These are phyloP conservation scores for Nymphaea colorata DNA, from an alignment of 164 flowering plant species.

Conservation along the genomic window DNA sequence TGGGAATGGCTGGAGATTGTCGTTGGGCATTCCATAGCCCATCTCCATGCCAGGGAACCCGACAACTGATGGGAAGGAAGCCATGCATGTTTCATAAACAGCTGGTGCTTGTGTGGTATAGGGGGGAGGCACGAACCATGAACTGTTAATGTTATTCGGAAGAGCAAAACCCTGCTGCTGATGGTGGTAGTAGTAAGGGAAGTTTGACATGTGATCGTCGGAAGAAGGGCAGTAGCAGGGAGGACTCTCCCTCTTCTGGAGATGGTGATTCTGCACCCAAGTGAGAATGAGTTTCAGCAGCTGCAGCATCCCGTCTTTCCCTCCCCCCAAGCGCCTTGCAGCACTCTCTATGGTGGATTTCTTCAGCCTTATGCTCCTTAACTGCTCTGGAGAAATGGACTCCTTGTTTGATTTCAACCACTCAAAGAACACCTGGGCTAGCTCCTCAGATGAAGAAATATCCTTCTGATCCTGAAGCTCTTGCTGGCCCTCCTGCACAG, in stretches of 20 bases:
- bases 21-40: background rate
- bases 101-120: slow-evolving; percentile 8
- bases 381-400: slow-evolving; percentile 72
- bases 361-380: slow-evolving; percentile 73
- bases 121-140: slow-evolving; percentile 1
- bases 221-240: background rate
- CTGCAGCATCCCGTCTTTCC: slow-evolving; percentile 71
- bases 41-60: background rate
- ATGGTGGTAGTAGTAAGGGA: slow-evolving; percentile 2
- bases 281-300: slow-evolving; percentile 71
- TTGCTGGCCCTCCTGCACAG: background rate
- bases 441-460: slow-evolving; percentile 32
- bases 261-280: slow-evolving; percentile 81
- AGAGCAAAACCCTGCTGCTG: slow-evolving; percentile 1
- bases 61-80: slow-evolving; percentile 6
- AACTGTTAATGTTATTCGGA: background rate
- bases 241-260: slow-evolving; percentile 37
- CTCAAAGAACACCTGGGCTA: slow-evolving; percentile 73
- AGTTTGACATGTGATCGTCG: background rate
- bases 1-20: background rate
- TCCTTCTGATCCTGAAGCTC: background rate
- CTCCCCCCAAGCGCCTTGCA: slow-evolving; percentile 63
- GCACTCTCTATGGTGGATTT: slow-evolving; percentile 85
- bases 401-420: slow-evolving; percentile 88
- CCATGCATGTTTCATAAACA: slow-evolving; percentile 15